Percentiles rank a stretch among this genome's conserved stretches.
phyloP scores from a whole-genome alignment of 257 asterid genomes.

The Nicotiana tomentosiformis region DNA sequence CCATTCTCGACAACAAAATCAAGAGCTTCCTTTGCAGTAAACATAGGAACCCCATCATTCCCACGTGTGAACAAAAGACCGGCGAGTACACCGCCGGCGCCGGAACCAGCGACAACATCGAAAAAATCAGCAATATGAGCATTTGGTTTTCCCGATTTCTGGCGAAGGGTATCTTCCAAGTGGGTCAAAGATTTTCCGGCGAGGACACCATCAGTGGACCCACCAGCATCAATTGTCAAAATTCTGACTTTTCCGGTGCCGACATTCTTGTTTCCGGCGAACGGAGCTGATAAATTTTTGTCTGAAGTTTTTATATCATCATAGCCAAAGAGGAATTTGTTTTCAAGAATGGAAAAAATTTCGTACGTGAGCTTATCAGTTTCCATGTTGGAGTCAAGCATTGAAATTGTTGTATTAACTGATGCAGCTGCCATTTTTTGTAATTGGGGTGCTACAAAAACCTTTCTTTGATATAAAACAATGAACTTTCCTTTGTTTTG shows the following conservation, averaged over 20 bases:
- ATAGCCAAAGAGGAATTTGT: constrained; percentile 74
- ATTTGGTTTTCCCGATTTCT: constrained; percentile 18
- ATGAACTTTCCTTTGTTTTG: not conserved
- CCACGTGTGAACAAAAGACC: constrained; percentile 57
- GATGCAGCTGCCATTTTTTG: not conserved
- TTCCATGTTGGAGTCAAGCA: constrained; percentile 34
- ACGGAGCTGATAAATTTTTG: constrained; percentile 17
- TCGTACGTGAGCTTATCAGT: constrained; percentile 54
- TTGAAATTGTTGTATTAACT: not conserved
- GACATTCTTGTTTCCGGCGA: not conserved
- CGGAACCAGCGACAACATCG: constrained; percentile 79
- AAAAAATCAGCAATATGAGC: constrained; percentile 25
- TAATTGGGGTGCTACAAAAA: not conserved
- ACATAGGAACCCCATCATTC: constrained; percentile 41
- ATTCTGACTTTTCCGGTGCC: constrained; percentile 50
- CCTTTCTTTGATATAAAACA: not conserved
- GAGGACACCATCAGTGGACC: constrained; percentile 57
- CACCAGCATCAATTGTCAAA: constrained; percentile 70
- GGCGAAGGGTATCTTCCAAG: constrained; percentile 33
- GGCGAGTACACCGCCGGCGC: constrained; percentile 68
- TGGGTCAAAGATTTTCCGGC: constrained; percentile 57
- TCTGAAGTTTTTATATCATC: constrained; percentile 11
- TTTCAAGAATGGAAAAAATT: constrained; percentile 82
- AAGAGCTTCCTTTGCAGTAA: constrained; percentile 49
- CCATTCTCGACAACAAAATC: constrained; percentile 32